Base-by-base conservation (phyloP, 2,329 filamentous ascomycete species). In the Aspergillus aculeatinus region DNA sequence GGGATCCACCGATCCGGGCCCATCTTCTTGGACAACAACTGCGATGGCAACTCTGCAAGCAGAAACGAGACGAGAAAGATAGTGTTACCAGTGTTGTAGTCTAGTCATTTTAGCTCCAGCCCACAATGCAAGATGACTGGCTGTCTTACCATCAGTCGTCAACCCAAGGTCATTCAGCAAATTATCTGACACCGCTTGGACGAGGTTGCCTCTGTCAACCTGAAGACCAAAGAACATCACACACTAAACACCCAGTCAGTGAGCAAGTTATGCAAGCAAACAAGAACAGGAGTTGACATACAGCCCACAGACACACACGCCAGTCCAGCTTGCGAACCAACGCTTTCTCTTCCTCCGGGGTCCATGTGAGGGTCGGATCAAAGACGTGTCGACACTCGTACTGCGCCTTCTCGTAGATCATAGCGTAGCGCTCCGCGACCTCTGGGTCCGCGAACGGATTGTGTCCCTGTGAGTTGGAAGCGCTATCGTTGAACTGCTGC, bases 141-240 rank as follows among this genome's bases (percentile, higher is more conserved):
- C 74, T 69, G 29, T 21, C 53, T 51, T 61, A 70, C 68, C 71
- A 57, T 75, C 72, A 2, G 70, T 73, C 23, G 65, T 67, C 21
- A 76, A 29, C n/a, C 66, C 63, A 21, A 75, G 61, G 51, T 77
- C 73, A 47, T 68, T 66, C 12, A 89, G 77, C 59, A 88, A 74
- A 65, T 85, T 82, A 67, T 87, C 85, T 4, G 82, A 82, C 39
- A 85, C 72, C 3, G 84, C 85, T 63, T 85, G 85, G 57, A 60
- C 63, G 16, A 87, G 75, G 66, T 87, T 87, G 33, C 83, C 83
- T 48, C 85, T 77, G 67, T 87, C 84, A 3, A 87, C 74, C 66
- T 87, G 82, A 2, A 87, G 74, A 0, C 81, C 83, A 55, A 86
- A 84, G 71, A 87, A 87, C 82, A 85, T 84, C 42, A 84, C 68